Conservation (phyloP, 78 protist species). For the Dictyostelium capitatum region DNA sequence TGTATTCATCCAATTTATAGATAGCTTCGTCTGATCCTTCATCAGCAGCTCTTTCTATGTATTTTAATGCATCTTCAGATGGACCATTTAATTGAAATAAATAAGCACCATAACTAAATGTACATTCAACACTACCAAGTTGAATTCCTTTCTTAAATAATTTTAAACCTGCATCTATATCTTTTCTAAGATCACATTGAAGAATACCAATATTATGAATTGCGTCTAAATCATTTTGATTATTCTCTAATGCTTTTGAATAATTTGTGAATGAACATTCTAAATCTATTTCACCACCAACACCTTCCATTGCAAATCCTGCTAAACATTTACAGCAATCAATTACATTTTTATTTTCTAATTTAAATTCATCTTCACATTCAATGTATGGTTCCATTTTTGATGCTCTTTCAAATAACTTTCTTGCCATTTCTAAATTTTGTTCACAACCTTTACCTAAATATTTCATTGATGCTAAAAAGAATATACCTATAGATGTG, state of each 20-base stretch:
- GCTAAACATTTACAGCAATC: constrained; percentile 18
- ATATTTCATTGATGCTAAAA: constrained; percentile 27
- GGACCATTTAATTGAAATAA: background rate
- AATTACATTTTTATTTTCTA: constrained; percentile 7
- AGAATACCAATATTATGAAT: background rate
- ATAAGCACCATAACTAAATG: background rate
- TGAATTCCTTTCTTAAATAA: constrained; percentile 3
- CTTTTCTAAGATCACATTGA: background rate
- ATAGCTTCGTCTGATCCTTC: background rate
- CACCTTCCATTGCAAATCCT: constrained; percentile 14
- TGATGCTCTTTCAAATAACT: constrained; percentile 18
- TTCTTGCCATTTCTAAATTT: constrained; percentile 14
- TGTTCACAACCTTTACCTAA: constrained; percentile 5
- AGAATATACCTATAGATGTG: constrained; percentile 12
- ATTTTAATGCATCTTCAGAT: background rate
- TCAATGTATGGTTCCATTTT: background rate
- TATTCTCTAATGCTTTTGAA: background rate
- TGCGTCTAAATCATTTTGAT: constrained; percentile 1
- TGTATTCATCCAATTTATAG: background rate
- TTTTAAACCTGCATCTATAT: constrained; percentile 10
- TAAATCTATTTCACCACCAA: constrained; percentile 1
- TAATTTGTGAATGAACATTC: background rate
- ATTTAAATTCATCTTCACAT: background rate
- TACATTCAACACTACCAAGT: constrained; percentile 7
- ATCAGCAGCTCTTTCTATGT: background rate